These are phyloP conservation scores for Phytophthora sojae DNA, from an alignment of 352 stramenopile genomes.

Conservation along the genomic window DNA sequence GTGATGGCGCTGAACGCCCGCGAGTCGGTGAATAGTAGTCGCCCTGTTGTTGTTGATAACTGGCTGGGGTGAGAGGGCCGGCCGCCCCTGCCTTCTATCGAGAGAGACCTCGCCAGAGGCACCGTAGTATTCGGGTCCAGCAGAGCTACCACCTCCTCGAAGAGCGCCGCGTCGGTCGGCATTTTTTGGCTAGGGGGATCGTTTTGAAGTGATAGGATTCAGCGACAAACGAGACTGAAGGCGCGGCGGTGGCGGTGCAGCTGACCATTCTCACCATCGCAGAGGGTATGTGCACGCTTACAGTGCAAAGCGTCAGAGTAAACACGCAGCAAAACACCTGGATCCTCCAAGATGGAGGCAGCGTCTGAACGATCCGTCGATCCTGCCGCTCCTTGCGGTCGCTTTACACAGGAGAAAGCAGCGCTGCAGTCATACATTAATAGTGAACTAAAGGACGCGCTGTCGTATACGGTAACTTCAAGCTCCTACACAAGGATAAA, in stretches of 20 bases:
- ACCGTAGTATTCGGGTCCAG: background rate
- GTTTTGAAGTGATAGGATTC: background rate
- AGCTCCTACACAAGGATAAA: too few species aligned
- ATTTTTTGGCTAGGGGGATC: background rate
- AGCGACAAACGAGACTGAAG: background rate
- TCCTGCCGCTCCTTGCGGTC: background rate
- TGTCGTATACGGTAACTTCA: too few species aligned
- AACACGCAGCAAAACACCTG: background rate
- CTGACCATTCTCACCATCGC: background rate
- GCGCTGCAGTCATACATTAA: background rate
- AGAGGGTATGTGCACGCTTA: background rate
- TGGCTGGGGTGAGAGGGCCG: background rate
- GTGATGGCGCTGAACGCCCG: background rate
- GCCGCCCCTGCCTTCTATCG: background rate
- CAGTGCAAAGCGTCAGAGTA: background rate
- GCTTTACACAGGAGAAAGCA: background rate
- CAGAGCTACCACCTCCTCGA: background rate
- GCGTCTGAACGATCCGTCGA: background rate
- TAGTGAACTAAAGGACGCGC: too few species aligned
- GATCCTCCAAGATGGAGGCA: background rate
- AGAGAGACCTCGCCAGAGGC: background rate
- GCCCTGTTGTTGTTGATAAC: background rate
- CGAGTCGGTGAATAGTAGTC: background rate
- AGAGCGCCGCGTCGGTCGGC: background rate
- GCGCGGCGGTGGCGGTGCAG: background rate